Conservation (phyloP, 345 rosid species). For the Sonneratia alba region DNA sequence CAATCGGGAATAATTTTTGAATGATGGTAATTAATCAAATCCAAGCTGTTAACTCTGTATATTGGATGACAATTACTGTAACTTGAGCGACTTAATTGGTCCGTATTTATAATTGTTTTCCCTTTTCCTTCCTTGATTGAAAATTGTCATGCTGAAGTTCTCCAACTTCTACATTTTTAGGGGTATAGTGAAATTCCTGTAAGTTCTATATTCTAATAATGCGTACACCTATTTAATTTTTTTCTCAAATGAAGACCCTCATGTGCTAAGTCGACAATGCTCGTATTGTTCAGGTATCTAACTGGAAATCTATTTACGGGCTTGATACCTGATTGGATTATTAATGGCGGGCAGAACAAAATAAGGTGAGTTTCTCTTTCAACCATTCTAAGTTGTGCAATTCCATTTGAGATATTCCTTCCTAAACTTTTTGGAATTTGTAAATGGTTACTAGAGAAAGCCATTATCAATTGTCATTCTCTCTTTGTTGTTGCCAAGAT, state of each 20-base stretch:
- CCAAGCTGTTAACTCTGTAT: too few relatives aligned
- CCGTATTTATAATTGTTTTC: background rate
- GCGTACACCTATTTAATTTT: background rate
- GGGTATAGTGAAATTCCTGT: too few relatives aligned
- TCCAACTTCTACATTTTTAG: background rate
- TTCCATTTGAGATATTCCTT: background rate
- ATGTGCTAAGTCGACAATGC: background rate
- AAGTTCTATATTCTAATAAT: background rate
- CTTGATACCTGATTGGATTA: conserved; percentile 19
- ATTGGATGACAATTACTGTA: too few relatives aligned
- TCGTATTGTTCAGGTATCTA: conserved; percentile 11
- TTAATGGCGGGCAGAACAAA: background rate
- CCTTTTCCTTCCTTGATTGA: background rate
- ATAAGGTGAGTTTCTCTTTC: background rate
- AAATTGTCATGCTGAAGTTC: too few relatives aligned
- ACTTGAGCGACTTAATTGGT: background rate
- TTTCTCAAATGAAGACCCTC: background rate
- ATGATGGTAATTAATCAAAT: too few relatives aligned
- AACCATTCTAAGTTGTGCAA: background rate
- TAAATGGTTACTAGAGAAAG: background rate
- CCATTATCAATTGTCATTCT: background rate
- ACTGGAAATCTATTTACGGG: conserved; percentile 33
- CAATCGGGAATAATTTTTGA: too few relatives aligned
- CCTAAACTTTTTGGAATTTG: background rate
- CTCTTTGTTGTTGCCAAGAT: background rate